Evolutionary conservation across 2,329 filamentous ascomycete genomes (phyloP).

Genomic region (Aspergillus terreus): DNA sequence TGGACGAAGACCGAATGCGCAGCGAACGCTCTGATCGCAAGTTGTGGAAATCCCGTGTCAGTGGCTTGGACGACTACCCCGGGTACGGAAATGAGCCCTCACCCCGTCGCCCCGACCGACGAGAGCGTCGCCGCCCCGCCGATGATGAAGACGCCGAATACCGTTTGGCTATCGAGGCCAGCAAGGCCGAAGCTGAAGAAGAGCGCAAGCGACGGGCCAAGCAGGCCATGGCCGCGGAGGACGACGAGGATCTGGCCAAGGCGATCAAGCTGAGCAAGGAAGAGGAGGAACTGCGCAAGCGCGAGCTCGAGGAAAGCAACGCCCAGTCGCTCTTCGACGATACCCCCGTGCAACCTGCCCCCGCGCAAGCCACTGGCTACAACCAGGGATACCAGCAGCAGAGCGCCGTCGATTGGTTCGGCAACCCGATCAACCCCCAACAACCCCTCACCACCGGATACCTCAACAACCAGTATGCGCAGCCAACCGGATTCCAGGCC

Average conservation of each 20-base stretch:
- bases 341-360: slow-evolving; percentile 57
- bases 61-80: slow-evolving; percentile 74
- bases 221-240: slow-evolving; percentile 57
- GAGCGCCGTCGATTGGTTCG: slow-evolving; percentile 92
- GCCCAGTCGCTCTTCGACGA: slow-evolving; percentile 87
- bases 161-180: slow-evolving; percentile 85
- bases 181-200: slow-evolving; percentile 91
- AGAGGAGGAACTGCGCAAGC: slow-evolving; percentile 76
- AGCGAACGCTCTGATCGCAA: slow-evolving; percentile 87
- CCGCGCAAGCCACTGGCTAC: slow-evolving; percentile 79
- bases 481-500: slow-evolving; percentile 67
- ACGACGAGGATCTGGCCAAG: slow-evolving; percentile 88
- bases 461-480: slow-evolving; percentile 66
- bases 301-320: slow-evolving; percentile 83
- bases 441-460: slow-evolving; percentile 65
- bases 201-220: slow-evolving; percentile 69
- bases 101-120: slow-evolving; percentile 38
- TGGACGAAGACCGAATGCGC: slow-evolving; percentile 89
- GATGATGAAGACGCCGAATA: slow-evolving; percentile 92
- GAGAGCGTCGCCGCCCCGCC: slow-evolving; percentile 48
- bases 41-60: slow-evolving; percentile 94
- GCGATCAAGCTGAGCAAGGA: slow-evolving; percentile 94
- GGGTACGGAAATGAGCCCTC: slow-evolving; percentile 42
- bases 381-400: slow-evolving; percentile 99
- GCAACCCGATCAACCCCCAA: slow-evolving; percentile 84